These are phyloP conservation scores for Penicillium subrubescens DNA, from an alignment of 495 filamentous ascomycete species.

Conservation along the genomic window DNA sequence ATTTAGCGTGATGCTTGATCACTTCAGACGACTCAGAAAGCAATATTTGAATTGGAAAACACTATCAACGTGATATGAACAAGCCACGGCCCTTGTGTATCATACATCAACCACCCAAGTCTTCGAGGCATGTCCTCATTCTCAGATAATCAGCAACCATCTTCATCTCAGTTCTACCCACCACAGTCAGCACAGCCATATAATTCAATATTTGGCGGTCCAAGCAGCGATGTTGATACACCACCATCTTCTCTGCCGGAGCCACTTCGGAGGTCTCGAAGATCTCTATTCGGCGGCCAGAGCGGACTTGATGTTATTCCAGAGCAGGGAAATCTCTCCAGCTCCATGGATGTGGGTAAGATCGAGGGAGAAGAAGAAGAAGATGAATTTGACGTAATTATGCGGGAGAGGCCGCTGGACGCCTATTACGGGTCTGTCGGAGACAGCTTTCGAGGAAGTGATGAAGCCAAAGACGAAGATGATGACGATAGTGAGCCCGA, in stretches of 20 bases:
- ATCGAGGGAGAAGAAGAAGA: slow-evolving; percentile 17
- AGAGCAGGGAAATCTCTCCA: slow-evolving; percentile 12
- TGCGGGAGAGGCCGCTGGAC: slow-evolving; percentile 23
- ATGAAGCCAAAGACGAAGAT: slow-evolving; percentile 17
- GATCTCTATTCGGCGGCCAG: slow-evolving; percentile 34
- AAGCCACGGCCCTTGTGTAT: not conserved
- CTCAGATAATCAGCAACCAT: slow-evolving; percentile 20
- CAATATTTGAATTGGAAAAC: not conserved
- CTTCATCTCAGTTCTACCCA: slow-evolving; percentile 29
- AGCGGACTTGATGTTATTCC: slow-evolving; percentile 28
- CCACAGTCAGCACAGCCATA: slow-evolving; percentile 41
- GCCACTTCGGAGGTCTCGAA: slow-evolving; percentile 25
- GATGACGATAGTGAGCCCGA: not conserved
- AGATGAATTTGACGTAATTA: slow-evolving; percentile 28
- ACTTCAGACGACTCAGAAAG: not conserved
- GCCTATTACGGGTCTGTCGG: slow-evolving; percentile 29
- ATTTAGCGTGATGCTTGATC: slow-evolving; percentile 12
- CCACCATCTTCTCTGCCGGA: slow-evolving; percentile 25
- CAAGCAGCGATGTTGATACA: slow-evolving; percentile 37
- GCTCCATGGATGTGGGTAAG: slow-evolving; percentile 9
- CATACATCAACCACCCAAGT: not conserved
- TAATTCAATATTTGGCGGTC: slow-evolving; percentile 42
- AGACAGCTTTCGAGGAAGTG: slow-evolving; percentile 26
- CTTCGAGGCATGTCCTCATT: slow-evolving; percentile 41
- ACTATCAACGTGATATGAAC: slow-evolving; percentile 14